Conservation (phyloP, 2,329 filamentous ascomycete species). For the Paracamarosporium sp. region DNA sequence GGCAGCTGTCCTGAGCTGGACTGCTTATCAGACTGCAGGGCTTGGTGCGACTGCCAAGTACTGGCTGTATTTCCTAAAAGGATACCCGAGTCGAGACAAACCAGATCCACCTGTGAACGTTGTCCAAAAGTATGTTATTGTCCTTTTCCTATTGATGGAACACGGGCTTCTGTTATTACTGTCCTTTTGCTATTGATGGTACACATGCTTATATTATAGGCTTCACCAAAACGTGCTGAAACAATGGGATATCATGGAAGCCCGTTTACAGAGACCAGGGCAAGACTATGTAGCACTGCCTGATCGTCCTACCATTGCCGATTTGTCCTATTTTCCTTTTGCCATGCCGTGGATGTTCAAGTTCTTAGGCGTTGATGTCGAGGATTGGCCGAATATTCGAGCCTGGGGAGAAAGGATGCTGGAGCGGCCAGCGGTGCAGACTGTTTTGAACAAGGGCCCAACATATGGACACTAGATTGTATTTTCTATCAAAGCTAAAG, state of each 20-base stretch:
- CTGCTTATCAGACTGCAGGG: constrained; percentile 45
- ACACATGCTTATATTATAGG: background rate
- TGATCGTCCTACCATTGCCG: constrained; percentile 45
- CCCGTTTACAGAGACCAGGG: constrained; percentile 10
- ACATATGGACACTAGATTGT: background rate
- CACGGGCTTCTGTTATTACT: background rate
- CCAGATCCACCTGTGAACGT: constrained; percentile 23
- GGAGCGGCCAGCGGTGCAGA: constrained; percentile 26
- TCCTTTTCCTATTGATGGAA: background rate
- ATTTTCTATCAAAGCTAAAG: no score
- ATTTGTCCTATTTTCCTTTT: constrained; percentile 47
- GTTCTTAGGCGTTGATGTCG: constrained; percentile 40
- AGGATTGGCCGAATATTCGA: constrained; percentile 38
- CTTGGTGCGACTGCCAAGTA: constrained; percentile 42
- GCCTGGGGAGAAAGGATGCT: constrained; percentile 34
- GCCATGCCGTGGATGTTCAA: constrained; percentile 48
- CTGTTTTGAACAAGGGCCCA: constrained; percentile 21
- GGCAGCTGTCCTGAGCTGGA: constrained; percentile 40
- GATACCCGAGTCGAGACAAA: constrained; percentile 34
- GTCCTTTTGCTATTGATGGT: background rate
- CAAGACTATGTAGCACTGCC: constrained; percentile 44
- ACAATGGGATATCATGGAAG: constrained; percentile 22
- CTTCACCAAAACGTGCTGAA: constrained; percentile 14
- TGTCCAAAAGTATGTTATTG: background rate
- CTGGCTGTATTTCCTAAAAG: constrained; percentile 40